A percentile compares a stretch with the other conserved stretches of the same genome.
phyloP scores from a whole-genome alignment of 2,329 filamentous ascomycete species.

The Penicillium corylophilum region DNA sequence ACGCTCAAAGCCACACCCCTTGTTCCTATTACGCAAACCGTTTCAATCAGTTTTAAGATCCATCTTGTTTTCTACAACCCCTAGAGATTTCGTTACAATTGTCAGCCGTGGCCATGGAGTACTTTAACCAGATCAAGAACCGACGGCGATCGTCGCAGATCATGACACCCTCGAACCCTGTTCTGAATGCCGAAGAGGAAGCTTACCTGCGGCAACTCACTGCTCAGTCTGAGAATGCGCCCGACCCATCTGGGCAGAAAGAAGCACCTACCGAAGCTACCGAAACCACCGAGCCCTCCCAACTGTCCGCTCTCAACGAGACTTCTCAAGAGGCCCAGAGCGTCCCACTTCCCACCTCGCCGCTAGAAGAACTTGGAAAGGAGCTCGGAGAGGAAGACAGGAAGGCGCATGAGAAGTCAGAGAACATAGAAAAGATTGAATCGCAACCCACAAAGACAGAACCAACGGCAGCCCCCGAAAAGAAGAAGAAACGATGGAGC shows the following conservation, averaged over 20 bases:
- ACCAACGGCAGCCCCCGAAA: conserved; percentile 20
- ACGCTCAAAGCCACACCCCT: conserved; percentile 16
- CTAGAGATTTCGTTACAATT: neutral
- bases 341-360: conserved; percentile 52
- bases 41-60: conserved; percentile 7
- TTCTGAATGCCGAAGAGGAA: conserved; percentile 63
- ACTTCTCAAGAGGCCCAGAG: conserved; percentile 41
- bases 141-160: conserved; percentile 36
- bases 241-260: conserved; percentile 3
- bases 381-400: conserved; percentile 33
- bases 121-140: conserved; percentile 44
- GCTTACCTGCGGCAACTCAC: conserved; percentile 55
- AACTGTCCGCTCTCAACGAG: conserved; percentile 33
- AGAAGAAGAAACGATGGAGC: conserved; percentile 39
- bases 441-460: conserved; percentile 16
- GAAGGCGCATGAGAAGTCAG: conserved; percentile 31
- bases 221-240: conserved; percentile 38
- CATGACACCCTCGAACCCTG: conserved; percentile 37
- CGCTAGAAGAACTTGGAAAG: conserved; percentile 42
- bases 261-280: neutral
- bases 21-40: no score
- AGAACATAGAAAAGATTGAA: conserved; percentile 13
- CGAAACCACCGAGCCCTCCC: neutral
- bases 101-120: conserved; percentile 35
- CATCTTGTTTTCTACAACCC: neutral